Conservation (phyloP, 2,329 filamentous ascomycete species). For the Colletotrichum karsti region DNA sequence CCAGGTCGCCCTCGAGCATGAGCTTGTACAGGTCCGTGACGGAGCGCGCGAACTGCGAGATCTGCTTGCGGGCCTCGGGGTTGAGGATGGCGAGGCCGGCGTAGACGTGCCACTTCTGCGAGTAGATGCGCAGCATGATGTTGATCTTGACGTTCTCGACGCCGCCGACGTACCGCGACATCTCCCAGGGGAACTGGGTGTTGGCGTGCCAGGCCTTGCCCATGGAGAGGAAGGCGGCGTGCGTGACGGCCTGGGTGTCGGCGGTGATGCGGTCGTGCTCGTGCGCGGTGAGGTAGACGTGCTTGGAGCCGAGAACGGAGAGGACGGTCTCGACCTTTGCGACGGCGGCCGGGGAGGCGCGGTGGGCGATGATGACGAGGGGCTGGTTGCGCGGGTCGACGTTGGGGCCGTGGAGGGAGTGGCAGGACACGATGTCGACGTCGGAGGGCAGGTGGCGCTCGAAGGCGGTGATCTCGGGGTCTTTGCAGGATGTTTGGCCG, state of each 20-base stretch:
- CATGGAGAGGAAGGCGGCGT: slow-evolving; percentile 97
- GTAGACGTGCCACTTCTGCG: slow-evolving; percentile 99
- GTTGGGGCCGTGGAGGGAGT: slow-evolving; percentile 93
- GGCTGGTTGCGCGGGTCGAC: slow-evolving; percentile 91
- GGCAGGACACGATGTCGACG: slow-evolving; percentile 93
- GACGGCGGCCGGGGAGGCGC: slow-evolving; percentile 80
- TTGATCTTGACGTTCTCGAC: slow-evolving; percentile 99
- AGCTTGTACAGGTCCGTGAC: slow-evolving; percentile 96
- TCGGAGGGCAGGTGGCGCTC: slow-evolving; percentile 87
- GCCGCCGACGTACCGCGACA: slow-evolving; percentile 92
- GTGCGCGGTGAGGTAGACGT: slow-evolving; percentile 85
- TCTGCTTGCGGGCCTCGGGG: slow-evolving; percentile 89
- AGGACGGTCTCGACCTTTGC: slow-evolving; percentile 83
- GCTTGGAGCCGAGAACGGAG: slow-evolving; percentile 83
- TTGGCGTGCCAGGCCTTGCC: slow-evolving; percentile 97
- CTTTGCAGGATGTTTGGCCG: slow-evolving; percentile 98
- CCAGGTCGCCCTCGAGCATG: slow-evolving; percentile 86
- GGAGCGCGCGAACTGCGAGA: slow-evolving; percentile 90
- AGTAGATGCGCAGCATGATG: slow-evolving; percentile 95
- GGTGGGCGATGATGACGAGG: slow-evolving; percentile 92
- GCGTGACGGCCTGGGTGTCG: slow-evolving; percentile 97
- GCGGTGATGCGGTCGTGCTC: slow-evolving; percentile 97
- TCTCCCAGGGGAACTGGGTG: slow-evolving; percentile 95
- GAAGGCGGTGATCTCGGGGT: slow-evolving; percentile 93
- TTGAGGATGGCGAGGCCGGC: slow-evolving; percentile 97